phyloP scores from a whole-genome alignment of 441 rosid species.

The Pelargonium fulgidum region DNA sequence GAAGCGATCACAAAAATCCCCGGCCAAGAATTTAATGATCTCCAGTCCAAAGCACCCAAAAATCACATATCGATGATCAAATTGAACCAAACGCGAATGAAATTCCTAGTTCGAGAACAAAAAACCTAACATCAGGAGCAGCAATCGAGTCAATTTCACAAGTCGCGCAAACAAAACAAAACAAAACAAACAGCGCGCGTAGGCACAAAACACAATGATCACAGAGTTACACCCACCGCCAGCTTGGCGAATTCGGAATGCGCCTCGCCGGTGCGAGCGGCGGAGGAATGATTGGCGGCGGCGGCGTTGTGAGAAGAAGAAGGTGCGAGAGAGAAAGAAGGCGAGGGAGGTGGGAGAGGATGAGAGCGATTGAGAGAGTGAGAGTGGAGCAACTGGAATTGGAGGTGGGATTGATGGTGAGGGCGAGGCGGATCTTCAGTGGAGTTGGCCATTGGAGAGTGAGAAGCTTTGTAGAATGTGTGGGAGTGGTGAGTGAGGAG shows the following conservation, averaged over 20 bases:
- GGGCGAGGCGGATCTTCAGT: background rate
- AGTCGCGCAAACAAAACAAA: background rate
- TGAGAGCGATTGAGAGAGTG: too few species aligned
- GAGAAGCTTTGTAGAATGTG: too few species aligned
- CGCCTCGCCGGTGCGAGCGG: background rate
- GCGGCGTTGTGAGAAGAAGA: background rate
- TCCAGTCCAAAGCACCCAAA: background rate
- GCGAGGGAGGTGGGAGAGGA: background rate
- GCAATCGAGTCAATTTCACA: background rate
- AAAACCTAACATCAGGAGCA: constrained; percentile 1
- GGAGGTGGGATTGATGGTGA: background rate
- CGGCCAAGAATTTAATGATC: background rate
- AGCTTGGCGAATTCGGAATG: constrained; percentile 1
- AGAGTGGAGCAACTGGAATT: background rate
- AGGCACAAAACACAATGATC: background rate
- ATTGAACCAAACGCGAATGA: background rate
- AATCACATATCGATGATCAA: background rate
- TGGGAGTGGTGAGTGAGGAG: background rate
- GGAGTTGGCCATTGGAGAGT: background rate
- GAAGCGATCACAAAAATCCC: background rate
- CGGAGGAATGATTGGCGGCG: constrained; percentile 4
- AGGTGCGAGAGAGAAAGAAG: background rate
- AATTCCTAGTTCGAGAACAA: background rate
- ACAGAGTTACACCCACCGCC: background rate
- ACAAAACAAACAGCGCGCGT: background rate